phyloP scores from a whole-genome alignment of 179 eudicot species.

The Vitellaria paradoxa region DNA sequence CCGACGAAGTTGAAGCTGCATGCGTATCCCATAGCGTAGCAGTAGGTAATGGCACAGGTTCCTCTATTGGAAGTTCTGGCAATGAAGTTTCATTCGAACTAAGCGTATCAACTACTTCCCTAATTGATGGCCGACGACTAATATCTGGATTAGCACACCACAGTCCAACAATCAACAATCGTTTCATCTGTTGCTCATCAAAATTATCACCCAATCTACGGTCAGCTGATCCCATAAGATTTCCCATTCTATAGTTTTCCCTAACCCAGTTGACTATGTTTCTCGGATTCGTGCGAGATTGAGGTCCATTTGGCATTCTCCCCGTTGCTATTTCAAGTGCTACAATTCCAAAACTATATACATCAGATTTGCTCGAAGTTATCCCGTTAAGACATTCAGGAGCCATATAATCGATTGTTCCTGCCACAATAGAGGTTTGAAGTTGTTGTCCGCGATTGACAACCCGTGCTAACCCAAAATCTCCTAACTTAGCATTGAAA shows the following conservation, averaged over 20 bases:
- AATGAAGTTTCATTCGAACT: constrained; percentile 3
- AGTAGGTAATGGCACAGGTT: too few relatives aligned
- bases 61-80: neutral
- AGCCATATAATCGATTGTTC: constrained; percentile 20
- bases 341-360: constrained; percentile 4
- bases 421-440: constrained; percentile 17
- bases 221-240: constrained; percentile 2
- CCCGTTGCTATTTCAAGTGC: constrained; percentile 4
- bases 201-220: neutral
- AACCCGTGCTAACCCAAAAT: constrained; percentile 21
- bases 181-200: neutral
- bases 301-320: neutral
- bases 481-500: constrained; percentile 22
- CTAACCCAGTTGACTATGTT: constrained; percentile 1
- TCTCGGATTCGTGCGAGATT: too few relatives aligned
- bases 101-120: constrained; percentile 12
- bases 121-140: constrained; percentile 8
- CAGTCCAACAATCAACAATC: constrained; percentile 13
- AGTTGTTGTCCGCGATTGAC: constrained; percentile 16
- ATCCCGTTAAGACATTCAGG: constrained; percentile 16
- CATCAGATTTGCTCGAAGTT: constrained; percentile 7
- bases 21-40: too few relatives aligned
- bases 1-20: too few relatives aligned
- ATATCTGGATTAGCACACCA: constrained; percentile 15
- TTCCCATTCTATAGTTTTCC: neutral